Conservation (phyloP, 2,329 filamentous ascomycete species). For the Cladosporium oxysporum region DNA sequence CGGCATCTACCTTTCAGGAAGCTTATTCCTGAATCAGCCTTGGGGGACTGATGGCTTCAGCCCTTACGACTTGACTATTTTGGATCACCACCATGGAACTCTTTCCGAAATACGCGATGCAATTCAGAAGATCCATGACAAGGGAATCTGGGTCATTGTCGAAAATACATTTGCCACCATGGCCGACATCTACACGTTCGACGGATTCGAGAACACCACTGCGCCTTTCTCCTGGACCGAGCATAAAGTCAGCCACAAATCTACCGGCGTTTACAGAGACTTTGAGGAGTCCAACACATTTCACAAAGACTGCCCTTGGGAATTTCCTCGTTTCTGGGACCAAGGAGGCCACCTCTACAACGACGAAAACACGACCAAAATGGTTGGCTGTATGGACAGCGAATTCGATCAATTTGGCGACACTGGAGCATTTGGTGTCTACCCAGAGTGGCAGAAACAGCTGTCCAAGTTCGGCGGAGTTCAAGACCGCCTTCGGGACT, state of each 20-base stretch:
- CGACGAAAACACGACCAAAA: conserved; percentile 47
- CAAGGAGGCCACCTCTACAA: conserved; percentile 57
- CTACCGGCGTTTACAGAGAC: conserved; percentile 57
- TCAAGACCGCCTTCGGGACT: conserved; percentile 67
- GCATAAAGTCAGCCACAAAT: conserved; percentile 61
- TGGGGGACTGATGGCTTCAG: conserved; percentile 64
- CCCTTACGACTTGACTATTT: conserved; percentile 60
- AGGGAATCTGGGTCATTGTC: conserved; percentile 66
- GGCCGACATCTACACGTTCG: conserved; percentile 64
- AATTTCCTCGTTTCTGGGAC: conserved; percentile 65
- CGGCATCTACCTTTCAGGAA: conserved; percentile 65
- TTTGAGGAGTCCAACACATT: conserved; percentile 58
- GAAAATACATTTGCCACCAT: conserved; percentile 68
- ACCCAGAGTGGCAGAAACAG: conserved; percentile 64
- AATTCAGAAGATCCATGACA: conserved; percentile 61
- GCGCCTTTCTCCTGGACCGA: conserved; percentile 58
- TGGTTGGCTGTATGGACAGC: conserved; percentile 61
- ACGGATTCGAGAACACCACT: conserved; percentile 61
- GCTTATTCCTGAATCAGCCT: conserved; percentile 63
- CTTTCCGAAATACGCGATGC: conserved; percentile 59
- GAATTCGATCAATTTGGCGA: conserved; percentile 67
- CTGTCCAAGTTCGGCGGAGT: conserved; percentile 67
- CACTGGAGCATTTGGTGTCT: conserved; percentile 65
- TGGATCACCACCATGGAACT: conserved; percentile 65
- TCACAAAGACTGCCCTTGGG: conserved; percentile 51